Evolutionary conservation across 768 basidiomycete genomes (phyloP), one percentile per base, ranked within the genome.

Genomic region (Leccinellum rugosiceps): DNA sequence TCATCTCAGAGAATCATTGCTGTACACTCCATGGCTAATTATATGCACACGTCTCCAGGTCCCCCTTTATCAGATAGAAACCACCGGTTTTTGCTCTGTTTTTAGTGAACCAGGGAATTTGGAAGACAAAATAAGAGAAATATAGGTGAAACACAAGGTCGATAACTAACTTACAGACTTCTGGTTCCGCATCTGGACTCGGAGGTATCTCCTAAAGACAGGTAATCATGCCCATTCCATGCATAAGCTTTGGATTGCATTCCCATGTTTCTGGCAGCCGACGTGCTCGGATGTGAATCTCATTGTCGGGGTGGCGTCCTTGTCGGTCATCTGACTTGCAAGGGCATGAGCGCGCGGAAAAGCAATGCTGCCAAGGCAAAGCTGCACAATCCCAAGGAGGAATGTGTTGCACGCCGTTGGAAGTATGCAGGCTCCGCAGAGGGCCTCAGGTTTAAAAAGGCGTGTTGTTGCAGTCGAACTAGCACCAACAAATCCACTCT

Each of bases 371-470:
- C 25, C 35, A n/a, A 38, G 19, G 7, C 8, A 26, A 38, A 6
- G 25, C 6, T 38, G 52, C 13, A 9, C 25, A 41, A 52, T 14
- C 26, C 48, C 19, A 32, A 7, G 19, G 30, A 32, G 48, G 30
- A 32, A 50, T 32, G 13, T 8, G 44, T 50, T 32, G 48, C 7
- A 31, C 30, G 6, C 41, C 19, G 10, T 26, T 25, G n/a, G 35
- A 52, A 17, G 25, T 38, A 43, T 52, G 25, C 15, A 41, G 2
- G 15, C 23, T 28, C 19, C 25, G 8, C n/a, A 52, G 19, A 43
- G n/a, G 5, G 41, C 35, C 32, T 28, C 1, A 52, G 44, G 28
- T 57, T 55, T 61, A 55, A 59, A 28, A 59, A 55, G 23, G 50
- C 25, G 13, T 28, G 21, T 9, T 19, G 13, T 6, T 56, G 6